Evolutionary conservation across 768 basidiomycete species (phyloP).

Genomic region (Tylopilus plumbeoviolaceoides): DNA sequence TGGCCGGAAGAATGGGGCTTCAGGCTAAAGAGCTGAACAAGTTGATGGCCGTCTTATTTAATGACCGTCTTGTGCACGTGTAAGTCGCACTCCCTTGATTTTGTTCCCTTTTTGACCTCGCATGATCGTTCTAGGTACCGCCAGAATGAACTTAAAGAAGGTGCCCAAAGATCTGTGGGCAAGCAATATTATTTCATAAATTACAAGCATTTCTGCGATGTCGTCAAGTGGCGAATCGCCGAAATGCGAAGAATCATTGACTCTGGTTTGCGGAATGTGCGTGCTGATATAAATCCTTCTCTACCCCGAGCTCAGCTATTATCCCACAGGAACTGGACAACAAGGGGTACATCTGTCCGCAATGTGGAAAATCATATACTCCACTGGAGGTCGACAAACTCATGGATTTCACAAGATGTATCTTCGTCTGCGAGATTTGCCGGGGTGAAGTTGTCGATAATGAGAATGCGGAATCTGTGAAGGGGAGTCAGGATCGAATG

Average conservation of each 20-base stretch:
- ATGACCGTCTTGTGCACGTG: conserved; percentile 77
- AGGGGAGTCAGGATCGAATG: conserved; percentile 91
- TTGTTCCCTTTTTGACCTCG: conserved; percentile 2
- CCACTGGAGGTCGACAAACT: conserved; percentile 83
- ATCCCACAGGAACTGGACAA: conserved; percentile 81
- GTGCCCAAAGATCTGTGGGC: conserved; percentile 80
- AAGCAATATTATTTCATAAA: conserved; percentile 97
- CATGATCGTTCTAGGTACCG: conserved; percentile 54
- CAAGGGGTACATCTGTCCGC: conserved; percentile 95
- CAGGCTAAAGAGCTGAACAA: conserved; percentile 90
- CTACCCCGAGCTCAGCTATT: background rate
- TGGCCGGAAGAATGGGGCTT: conserved; percentile 86
- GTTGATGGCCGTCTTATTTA: conserved; percentile 75
- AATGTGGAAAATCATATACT: conserved; percentile 79
- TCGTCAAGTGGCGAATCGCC: conserved; percentile 95
- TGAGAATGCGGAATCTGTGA: conserved; percentile 81
- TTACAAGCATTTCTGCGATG: conserved; percentile 93
- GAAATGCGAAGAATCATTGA: conserved; percentile 88
- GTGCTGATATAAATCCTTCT: conserved; percentile 19
- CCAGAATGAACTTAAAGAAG: conserved; percentile 89
- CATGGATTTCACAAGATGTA: conserved; percentile 62
- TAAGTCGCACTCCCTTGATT: conserved; percentile 34
- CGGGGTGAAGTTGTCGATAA: conserved; percentile 85
- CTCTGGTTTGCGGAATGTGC: conserved; percentile 80
- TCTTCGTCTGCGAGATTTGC: conserved; percentile 86